Evolutionary conservation across 1,284 basidiomycete genomes (phyloP), one percentile per base, ranked within the genome.

Genomic region (Microbotryum violaceum): DNA sequence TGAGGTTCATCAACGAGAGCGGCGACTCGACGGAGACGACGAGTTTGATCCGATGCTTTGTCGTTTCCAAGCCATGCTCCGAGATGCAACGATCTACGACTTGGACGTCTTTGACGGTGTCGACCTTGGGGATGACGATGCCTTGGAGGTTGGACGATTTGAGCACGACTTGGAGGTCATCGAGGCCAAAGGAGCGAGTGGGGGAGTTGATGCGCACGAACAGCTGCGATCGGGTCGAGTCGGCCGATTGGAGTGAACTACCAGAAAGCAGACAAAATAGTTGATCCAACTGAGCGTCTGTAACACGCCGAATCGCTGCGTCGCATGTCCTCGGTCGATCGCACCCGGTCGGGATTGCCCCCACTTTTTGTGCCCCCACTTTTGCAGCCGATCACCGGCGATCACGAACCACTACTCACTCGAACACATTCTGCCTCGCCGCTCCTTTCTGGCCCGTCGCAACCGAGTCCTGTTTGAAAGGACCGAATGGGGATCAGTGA

Each of bases 161-260:
- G 16, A 69, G 54, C 69, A 66, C 31, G 31, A 31, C 31, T 31
- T 31, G 8, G 31, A 31, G 31, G 31, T 31, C 31, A 1, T 31
- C 31, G 31, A 31, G 9, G 31, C 46, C 20, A 3, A 8, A 42
- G 18, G 6, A 31, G 7, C 14, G n/a, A 29, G n/a, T 4, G 20
- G 29, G 21, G 27, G 33, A 29, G 6, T n/a, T 92, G 46, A 91
- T 78, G 56, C 90, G 80, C 20, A 89, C 84, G 23, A 68, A 67
- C 54, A 58, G 52, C 33, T 59, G 58, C 14, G 61, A 57, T 14
- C n/a, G 21, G 4, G 58, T 48, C 6, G 52, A 47, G 12, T 42
- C 65, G 45, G 42, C 45, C 25, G 42, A 44, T 21, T 23, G n/a
- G 25, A 45, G 48, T 27, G 33, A 7, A 47, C 14, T 18, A 18